Percentiles rank a stretch among this genome's conserved stretches.
phyloP scores from a whole-genome alignment of 1,284 basidiomycete species.

The Tilletia walkeri region DNA sequence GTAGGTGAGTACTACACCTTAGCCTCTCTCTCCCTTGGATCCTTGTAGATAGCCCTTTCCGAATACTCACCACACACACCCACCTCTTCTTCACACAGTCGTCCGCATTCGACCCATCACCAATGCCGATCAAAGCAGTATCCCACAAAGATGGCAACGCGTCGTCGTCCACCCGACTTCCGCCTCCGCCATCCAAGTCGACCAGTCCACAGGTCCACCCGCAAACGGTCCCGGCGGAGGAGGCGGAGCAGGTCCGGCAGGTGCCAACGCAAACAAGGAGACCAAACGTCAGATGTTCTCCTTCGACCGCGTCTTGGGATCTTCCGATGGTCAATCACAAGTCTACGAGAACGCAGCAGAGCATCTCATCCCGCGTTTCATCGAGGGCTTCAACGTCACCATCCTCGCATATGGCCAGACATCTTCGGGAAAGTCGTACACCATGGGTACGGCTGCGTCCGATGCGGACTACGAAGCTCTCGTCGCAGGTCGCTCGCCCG shows the following conservation, averaged over 20 bases:
- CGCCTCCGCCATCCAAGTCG: constrained; percentile 54
- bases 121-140: constrained; percentile 70
- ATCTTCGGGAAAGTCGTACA: constrained; percentile 92
- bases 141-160: constrained; percentile 89
- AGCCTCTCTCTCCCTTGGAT: too few relatives aligned
- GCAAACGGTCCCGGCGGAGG: constrained; percentile 55
- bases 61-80: background rate
- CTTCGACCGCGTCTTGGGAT: constrained; percentile 89
- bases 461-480: constrained; percentile 44
- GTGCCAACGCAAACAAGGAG: constrained; percentile 39
- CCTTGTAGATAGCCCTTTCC: background rate
- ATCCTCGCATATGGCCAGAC: constrained; percentile 98
- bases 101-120: constrained; percentile 88
- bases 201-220: constrained; percentile 31
- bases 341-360: constrained; percentile 80
- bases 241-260: constrained; percentile 60
- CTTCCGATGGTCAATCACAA: constrained; percentile 75
- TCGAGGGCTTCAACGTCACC: constrained; percentile 96
- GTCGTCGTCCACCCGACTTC: constrained; percentile 68
- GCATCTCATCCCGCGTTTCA: constrained; percentile 81
- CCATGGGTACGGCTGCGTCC: constrained; percentile 66
- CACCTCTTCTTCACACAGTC: background rate
- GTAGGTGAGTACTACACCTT: constrained; percentile 21
- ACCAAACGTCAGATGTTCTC: constrained; percentile 74
- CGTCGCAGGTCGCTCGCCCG: constrained; percentile 36